Conservation (phyloP, 352 stramenopile genomes). For the Phytophthora ramorum region DNA sequence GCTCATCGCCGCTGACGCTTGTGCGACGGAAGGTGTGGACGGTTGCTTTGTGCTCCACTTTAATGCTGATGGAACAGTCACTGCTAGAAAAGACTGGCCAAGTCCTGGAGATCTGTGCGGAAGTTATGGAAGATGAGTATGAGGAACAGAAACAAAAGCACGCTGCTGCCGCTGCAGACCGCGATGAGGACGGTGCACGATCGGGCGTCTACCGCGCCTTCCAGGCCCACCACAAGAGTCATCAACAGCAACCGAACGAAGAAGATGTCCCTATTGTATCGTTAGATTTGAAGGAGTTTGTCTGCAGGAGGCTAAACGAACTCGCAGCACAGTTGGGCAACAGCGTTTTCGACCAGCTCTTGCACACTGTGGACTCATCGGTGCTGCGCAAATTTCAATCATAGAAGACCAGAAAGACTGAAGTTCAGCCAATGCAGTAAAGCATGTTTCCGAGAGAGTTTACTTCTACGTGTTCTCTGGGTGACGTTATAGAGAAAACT, state of each 20-base stretch:
- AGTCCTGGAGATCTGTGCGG: conserved; percentile 66
- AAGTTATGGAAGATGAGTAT: conserved; percentile 79
- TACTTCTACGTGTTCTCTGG: too few species aligned
- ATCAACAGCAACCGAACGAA: conserved; percentile 28
- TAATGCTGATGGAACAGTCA: conserved; percentile 46
- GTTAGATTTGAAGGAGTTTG: conserved; percentile 57
- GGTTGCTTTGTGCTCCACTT: conserved; percentile 51
- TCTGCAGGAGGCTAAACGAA: conserved; percentile 47
- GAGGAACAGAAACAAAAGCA: conserved; percentile 39
- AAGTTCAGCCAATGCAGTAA: too few species aligned
- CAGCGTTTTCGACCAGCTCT: conserved; percentile 52
- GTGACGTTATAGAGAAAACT: too few species aligned
- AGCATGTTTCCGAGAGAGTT: too few species aligned
- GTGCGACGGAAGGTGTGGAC: conserved; percentile 74
- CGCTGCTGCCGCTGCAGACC: conserved; percentile 3
- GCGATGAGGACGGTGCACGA: conserved; percentile 13
- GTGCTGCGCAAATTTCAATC: conserved; percentile 64
- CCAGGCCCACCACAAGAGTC: conserved; percentile 42
- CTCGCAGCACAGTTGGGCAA: conserved; percentile 50
- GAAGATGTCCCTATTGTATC: conserved; percentile 48
- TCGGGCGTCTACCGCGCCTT: conserved; percentile 65
- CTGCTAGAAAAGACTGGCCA: conserved; percentile 69
- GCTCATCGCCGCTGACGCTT: conserved; percentile 63
- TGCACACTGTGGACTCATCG: conserved; percentile 66
- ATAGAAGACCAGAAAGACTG: conserved; percentile 17